These are phyloP conservation scores for Glarea lozoyensis DNA, from an alignment of 495 filamentous ascomycete species.

Conservation along the genomic window DNA sequence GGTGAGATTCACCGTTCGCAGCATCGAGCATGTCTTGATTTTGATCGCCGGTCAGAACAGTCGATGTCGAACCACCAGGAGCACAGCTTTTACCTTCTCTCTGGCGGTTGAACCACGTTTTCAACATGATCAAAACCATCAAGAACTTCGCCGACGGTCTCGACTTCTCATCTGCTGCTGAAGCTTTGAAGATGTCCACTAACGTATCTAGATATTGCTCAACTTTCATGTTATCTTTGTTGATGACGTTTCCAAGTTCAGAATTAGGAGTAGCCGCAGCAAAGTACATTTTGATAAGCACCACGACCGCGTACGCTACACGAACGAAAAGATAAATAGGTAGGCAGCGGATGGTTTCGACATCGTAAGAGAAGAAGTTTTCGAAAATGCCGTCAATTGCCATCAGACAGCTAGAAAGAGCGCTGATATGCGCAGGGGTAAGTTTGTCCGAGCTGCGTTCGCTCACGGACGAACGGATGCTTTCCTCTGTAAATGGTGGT, in stretches of 20 bases:
- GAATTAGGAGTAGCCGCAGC: slow-evolving; percentile 56
- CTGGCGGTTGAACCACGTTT: slow-evolving; percentile 57
- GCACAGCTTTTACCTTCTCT: slow-evolving; percentile 8
- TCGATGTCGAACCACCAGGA: neutral
- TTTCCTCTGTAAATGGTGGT: slow-evolving; percentile 38
- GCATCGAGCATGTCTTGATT: slow-evolving; percentile 3
- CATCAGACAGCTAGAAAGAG: slow-evolving; percentile 60
- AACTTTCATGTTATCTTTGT: slow-evolving; percentile 62
- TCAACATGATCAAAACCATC: slow-evolving; percentile 64
- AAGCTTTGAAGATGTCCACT: slow-evolving; percentile 54
- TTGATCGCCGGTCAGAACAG: neutral
- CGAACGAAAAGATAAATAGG: slow-evolving; percentile 74
- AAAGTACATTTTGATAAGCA: slow-evolving; percentile 82
- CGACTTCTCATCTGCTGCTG: slow-evolving; percentile 54
- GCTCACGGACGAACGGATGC: slow-evolving; percentile 21
- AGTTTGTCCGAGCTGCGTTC: slow-evolving; percentile 28
- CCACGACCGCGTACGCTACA: slow-evolving; percentile 73
- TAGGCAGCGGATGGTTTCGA: slow-evolving; percentile 54
- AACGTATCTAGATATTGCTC: slow-evolving; percentile 65
- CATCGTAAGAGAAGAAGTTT: slow-evolving; percentile 51
- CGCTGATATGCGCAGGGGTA: slow-evolving; percentile 57
- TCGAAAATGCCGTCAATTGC: slow-evolving; percentile 70
- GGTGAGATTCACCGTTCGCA: neutral
- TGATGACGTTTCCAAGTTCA: slow-evolving; percentile 68
- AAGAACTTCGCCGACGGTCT: slow-evolving; percentile 69